Base-by-base conservation (phyloP, 2,329 filamentous ascomycete genomes). In the Chalaropsis ovoidea region DNA sequence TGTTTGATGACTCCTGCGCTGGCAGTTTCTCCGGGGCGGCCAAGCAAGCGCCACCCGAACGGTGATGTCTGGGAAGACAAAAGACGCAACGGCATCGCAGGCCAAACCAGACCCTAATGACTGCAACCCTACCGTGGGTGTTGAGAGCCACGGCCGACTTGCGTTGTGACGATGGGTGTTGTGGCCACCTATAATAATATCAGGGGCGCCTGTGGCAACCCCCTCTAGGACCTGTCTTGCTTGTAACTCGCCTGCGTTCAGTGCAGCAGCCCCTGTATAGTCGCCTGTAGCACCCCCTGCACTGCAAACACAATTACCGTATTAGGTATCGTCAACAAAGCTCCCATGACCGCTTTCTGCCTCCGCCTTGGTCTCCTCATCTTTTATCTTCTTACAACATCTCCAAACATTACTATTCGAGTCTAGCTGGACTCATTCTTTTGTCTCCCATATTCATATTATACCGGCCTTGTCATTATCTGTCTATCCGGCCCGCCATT, bases 1-100 rank as follows among this genome's bases (percentile, higher is more conserved):
- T 60, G 56, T 60, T 47, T 42, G 27, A 60, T 10, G 17, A 47
- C 19, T 62, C 60, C 41, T 47, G 41, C 11, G 60, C 27, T 62
- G 60, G 60, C 60, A 47, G 41, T 47, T 62, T 62, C 24, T 62
- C 60, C 19, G n/a, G 24, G 27, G 47, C 27, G 19, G 47, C 47
- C 15, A n/a, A 22, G 56, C 19, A n/a, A 31, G 22, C 60, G 41
- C 60, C 60, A n/a, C 60, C 24, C 15, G 11, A 62, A n/a, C 15
- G 47, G 10, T 24, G 47, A 15, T 52, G 19, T 52, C 47, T 11
- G 15, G 24, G 47, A 52, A 52, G 15, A 15, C 0, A 24, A 52
- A 15, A 11, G 10, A 1, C 47, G 35, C 35, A 39, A 7, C 4
- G 35, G 35, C 35, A 39, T 10, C 8, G 35, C 8, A 10, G 8